Evolutionary conservation across 495 filamentous ascomycete species (phyloP).

Genomic region (Podospora australis): DNA sequence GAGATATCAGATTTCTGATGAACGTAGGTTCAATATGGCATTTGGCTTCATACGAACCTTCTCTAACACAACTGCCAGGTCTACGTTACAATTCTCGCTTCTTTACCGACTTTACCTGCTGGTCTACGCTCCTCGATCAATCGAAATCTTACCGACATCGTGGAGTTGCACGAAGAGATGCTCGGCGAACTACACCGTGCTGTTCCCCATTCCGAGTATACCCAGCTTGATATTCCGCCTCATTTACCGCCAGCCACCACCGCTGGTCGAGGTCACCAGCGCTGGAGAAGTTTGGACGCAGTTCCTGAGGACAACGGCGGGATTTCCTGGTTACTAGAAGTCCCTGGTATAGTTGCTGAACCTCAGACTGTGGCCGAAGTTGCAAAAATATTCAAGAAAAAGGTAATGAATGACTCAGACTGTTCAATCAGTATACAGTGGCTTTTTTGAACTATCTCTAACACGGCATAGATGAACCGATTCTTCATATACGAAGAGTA

Average conservation of each 20-base stretch:
- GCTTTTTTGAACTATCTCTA: too few species aligned
- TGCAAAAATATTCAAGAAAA: conserved; percentile 67
- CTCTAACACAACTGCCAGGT: conserved; percentile 39
- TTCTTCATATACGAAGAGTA: conserved; percentile 88
- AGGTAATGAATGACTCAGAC: conserved; percentile 60
- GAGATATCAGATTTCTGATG: conserved; percentile 75
- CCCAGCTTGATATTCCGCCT: conserved; percentile 35
- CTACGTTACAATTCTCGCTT: conserved; percentile 59
- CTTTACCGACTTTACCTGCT: conserved; percentile 49
- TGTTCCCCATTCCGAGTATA: conserved; percentile 57
- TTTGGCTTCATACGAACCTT: background rate
- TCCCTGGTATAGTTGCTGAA: conserved; percentile 55
- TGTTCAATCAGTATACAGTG: too few species aligned
- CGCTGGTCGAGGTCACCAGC: conserved; percentile 35
- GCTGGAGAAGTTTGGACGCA: conserved; percentile 56
- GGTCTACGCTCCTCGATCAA: conserved; percentile 57
- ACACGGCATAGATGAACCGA: conserved; percentile 68
- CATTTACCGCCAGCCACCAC: conserved; percentile 10
- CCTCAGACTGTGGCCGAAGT: conserved; percentile 67
- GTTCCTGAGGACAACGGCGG: conserved; percentile 45
- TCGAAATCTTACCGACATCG: conserved; percentile 60
- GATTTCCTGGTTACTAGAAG: conserved; percentile 36
- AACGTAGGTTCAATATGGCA: conserved; percentile 51
- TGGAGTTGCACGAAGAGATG: conserved; percentile 65
- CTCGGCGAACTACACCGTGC: conserved; percentile 56